Evolutionary conservation across 352 stramenopile genomes (phyloP).

Genomic region (Phytophthora meadii): DNA sequence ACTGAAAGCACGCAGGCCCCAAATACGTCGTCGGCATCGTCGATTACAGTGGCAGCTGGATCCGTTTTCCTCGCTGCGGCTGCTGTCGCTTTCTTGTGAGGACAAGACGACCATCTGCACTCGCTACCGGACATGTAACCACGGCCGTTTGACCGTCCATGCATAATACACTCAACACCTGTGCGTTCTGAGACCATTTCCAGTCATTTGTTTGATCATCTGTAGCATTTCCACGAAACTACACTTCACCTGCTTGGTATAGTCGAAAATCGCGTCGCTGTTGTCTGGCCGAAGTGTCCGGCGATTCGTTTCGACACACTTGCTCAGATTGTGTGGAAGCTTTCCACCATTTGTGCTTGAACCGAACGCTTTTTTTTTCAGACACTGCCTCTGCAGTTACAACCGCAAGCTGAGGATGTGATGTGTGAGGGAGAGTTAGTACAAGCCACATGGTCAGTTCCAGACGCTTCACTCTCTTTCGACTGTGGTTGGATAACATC

Average conservation of each 20-base stretch:
- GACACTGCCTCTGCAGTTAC: constrained; percentile 3
- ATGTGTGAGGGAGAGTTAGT: constrained; percentile 9
- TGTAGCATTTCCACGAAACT: neutral
- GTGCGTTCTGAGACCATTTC: neutral
- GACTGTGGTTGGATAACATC: constrained; percentile 13
- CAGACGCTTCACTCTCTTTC: constrained; percentile 12
- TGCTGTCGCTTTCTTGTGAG: constrained; percentile 16
- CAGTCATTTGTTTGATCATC: neutral
- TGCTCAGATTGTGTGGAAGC: no score
- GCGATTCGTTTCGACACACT: neutral
- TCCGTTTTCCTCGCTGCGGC: constrained; percentile 18
- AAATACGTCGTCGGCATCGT: constrained; percentile 3
- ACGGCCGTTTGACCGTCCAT: neutral
- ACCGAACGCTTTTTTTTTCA: constrained; percentile 2
- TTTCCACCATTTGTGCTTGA: neutral
- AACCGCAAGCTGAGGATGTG: neutral
- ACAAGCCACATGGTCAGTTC: constrained; percentile 21
- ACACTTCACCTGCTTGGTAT: no score
- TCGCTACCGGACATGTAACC: no score
- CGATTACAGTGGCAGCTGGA: constrained; percentile 8
- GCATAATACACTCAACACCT: neutral
- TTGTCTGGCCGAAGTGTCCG: neutral
- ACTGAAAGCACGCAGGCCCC: constrained; percentile 13
- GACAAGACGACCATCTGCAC: constrained; percentile 11
- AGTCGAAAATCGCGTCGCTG: neutral